These are phyloP conservation scores for Cyclotella choctawhatcheeana DNA, from an alignment of 108 stramenopile species.

Conservation along the genomic window DNA sequence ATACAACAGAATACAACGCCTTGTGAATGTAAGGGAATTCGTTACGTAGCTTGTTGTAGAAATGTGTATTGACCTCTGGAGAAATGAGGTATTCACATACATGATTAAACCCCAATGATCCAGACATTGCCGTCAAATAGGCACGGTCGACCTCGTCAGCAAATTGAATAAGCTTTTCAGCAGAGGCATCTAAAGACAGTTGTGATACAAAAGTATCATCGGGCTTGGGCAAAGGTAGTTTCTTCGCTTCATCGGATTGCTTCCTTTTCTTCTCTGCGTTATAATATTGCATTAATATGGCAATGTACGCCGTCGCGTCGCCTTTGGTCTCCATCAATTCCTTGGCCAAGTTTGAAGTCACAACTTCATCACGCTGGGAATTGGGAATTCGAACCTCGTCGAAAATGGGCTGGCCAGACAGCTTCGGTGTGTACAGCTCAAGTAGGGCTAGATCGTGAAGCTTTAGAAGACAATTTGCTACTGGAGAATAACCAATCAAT, in stretches of 20 bases:
- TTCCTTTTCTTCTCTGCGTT: not conserved
- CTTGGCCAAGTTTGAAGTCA: not conserved
- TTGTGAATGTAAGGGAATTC: not conserved
- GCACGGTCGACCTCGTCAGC: not conserved
- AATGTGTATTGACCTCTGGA: not conserved
- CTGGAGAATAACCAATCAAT: not conserved
- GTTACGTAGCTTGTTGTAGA: not conserved
- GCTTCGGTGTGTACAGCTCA: not conserved
- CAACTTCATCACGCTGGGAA: not conserved
- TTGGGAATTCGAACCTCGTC: not conserved
- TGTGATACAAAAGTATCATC: not conserved
- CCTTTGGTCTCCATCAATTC: constrained; percentile 3
- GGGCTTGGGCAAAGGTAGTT: not conserved
- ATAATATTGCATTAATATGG: not conserved
- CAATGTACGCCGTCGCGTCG: not conserved
- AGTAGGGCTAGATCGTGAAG: not conserved
- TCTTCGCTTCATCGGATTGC: not conserved
- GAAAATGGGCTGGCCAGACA: not conserved
- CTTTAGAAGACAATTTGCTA: not conserved
- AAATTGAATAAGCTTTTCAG: not conserved
- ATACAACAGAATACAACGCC: not conserved
- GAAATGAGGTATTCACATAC: not conserved
- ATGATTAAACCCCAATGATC: not conserved
- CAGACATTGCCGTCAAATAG: not conserved
- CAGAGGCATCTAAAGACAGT: not conserved